Evolutionary conservation across 495 filamentous ascomycete genomes (phyloP).

Genomic region (Usnea hakonensis): DNA sequence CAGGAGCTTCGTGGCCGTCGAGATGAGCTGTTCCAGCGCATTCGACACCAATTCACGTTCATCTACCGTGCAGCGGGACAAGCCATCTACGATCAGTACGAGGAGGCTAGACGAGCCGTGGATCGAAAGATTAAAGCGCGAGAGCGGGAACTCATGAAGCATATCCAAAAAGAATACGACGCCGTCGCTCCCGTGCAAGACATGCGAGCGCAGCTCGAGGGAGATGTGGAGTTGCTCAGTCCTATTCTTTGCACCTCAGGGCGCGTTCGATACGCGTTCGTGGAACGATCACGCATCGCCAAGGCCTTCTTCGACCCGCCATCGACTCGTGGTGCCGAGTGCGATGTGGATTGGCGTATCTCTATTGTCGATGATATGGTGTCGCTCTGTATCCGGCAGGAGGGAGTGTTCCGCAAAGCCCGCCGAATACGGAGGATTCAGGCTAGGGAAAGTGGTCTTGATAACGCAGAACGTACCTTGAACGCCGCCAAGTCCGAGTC

Average conservation of each 20-base stretch:
- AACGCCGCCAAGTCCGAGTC: neutral
- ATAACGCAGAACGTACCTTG: neutral
- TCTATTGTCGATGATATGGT: conserved; percentile 13
- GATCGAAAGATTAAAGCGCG: neutral
- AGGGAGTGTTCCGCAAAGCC: too few species aligned
- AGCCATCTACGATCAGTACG: too few species aligned
- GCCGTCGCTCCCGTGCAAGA: too few species aligned
- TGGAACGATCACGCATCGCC: neutral
- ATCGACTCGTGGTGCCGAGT: neutral
- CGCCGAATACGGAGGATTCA: neutral
- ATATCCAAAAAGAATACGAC: conserved; percentile 3
- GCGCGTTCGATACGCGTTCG: conserved; percentile 1
- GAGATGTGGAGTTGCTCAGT: neutral
- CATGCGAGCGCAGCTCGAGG: too few species aligned
- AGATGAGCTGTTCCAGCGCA: conserved; percentile 8
- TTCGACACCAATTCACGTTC: conserved; percentile 12
- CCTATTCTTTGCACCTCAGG: neutral
- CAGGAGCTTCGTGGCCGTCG: conserved; percentile 7
- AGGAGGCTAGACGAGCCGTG: neutral
- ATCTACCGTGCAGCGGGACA: too few species aligned
- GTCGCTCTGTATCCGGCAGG: conserved; percentile 11
- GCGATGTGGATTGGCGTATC: neutral
- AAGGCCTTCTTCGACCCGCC: conserved; percentile 4
- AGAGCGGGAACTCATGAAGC: conserved; percentile 8
- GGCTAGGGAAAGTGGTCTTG: neutral